These are phyloP conservation scores for Parsonsia alboflavescens DNA, from an alignment of 257 asterid genomes.

Conservation along the genomic window DNA sequence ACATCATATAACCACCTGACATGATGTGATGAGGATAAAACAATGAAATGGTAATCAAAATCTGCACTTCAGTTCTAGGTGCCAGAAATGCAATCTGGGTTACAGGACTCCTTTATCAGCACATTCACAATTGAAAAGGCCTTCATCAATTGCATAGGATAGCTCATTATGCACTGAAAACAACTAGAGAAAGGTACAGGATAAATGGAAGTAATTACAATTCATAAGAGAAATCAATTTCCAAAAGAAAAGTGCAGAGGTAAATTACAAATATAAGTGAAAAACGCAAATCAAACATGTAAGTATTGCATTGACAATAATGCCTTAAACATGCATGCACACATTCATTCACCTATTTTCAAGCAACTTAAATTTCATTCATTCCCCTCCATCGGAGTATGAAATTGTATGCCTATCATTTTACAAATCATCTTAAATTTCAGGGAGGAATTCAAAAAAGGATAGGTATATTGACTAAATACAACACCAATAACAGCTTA, in stretches of 20 bases:
- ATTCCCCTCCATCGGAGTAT: not conserved
- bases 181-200: too few relatives aligned
- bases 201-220: not conserved
- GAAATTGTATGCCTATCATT: not conserved
- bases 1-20: not conserved
- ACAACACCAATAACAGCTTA: not conserved
- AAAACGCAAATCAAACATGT: too few relatives aligned
- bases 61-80: not conserved
- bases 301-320: not conserved
- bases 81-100: not conserved
- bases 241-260: not conserved
- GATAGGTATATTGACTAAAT: not conserved
- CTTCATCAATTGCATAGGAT: not conserved
- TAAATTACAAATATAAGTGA: not conserved
- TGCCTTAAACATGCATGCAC: too few relatives aligned
- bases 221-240: not conserved
- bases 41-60: not conserved
- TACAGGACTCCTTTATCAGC: not conserved
- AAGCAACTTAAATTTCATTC: too few relatives aligned
- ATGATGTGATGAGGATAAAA: not conserved
- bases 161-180: not conserved
- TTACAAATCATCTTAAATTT: too few relatives aligned
- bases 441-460: not conserved
- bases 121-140: not conserved
- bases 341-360: too few relatives aligned